These are phyloP conservation scores for Trichomonascaceae sp. DNA, from an alignment of 1,139 yeast genomes.

Conservation along the genomic window DNA sequence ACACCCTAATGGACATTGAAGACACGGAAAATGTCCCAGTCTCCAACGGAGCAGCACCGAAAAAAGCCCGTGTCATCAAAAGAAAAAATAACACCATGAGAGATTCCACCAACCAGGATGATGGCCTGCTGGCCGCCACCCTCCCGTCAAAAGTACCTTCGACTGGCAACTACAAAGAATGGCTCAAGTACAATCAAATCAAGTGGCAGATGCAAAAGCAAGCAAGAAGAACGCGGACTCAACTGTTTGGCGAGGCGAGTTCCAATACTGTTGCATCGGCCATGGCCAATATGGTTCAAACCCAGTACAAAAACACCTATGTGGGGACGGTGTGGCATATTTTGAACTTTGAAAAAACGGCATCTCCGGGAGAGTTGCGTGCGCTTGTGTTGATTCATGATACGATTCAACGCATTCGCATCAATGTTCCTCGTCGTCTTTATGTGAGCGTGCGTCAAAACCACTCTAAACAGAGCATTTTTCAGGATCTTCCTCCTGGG, in stretches of 20 bases:
- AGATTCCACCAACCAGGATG: conserved; percentile 12
- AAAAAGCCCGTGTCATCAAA: conserved; percentile 12
- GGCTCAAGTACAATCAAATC: conserved; percentile 65
- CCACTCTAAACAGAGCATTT: background rate
- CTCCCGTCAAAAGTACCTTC: conserved; percentile 35
- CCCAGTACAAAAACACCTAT: conserved; percentile 42
- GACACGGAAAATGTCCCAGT: conserved; percentile 33
- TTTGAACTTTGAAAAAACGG: conserved; percentile 40
- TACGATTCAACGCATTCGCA: conserved; percentile 58
- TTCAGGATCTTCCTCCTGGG: background rate
- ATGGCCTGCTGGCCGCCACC: conserved; percentile 9
- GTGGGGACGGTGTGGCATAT: conserved; percentile 48
- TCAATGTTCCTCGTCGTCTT: conserved; percentile 62
- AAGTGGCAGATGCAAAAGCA: conserved; percentile 73
- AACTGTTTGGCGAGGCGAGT: conserved; percentile 55
- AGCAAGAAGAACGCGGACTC: conserved; percentile 57
- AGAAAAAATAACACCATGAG: conserved; percentile 10
- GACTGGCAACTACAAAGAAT: conserved; percentile 59
- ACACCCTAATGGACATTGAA: conserved; percentile 48
- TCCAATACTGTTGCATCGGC: conserved; percentile 38
- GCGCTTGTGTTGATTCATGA: conserved; percentile 60
- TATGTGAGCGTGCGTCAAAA: conserved; percentile 48
- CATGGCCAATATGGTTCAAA: conserved; percentile 67
- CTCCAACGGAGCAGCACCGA: conserved; percentile 7
- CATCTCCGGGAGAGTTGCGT: conserved; percentile 54